Evolutionary conservation across 192 early-diverging fungal genomes (phyloP).

Genomic region (Funneliformis mosseae): DNA sequence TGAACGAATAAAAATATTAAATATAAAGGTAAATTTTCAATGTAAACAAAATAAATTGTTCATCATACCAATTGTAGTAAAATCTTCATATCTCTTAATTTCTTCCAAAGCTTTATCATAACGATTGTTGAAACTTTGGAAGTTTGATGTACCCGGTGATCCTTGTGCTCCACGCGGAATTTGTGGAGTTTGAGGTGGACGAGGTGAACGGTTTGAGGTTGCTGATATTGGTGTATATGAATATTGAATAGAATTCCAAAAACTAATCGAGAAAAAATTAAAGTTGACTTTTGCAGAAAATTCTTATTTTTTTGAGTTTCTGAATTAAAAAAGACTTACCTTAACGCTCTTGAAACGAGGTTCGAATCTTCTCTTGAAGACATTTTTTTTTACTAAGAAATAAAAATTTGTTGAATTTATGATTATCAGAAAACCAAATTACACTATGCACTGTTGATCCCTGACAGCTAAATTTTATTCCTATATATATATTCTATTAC

Average conservation of each 20-base stretch:
- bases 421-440: too few relatives aligned
- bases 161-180: background rate
- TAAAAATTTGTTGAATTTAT: too few relatives aligned
- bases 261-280: background rate
- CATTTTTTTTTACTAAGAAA: too few relatives aligned
- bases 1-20: constrained; percentile 15
- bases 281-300: background rate
- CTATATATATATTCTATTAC: too few relatives aligned
- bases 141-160: background rate
- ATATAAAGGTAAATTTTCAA: background rate
- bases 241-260: constrained; percentile 18
- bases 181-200: background rate
- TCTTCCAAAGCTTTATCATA: constrained; percentile 54
- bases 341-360: background rate
- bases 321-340: background rate
- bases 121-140: background rate
- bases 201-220: background rate
- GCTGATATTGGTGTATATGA: background rate
- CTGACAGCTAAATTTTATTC: too few relatives aligned
- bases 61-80: constrained; percentile 61
- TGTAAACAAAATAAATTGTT: background rate
- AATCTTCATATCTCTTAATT: constrained; percentile 65
- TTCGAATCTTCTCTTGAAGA: background rate
- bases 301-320: background rate
- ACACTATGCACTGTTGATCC: too few relatives aligned